Evolutionary conservation across 768 basidiomycete genomes (phyloP).

Genomic region (Phylloporus sp.): DNA sequence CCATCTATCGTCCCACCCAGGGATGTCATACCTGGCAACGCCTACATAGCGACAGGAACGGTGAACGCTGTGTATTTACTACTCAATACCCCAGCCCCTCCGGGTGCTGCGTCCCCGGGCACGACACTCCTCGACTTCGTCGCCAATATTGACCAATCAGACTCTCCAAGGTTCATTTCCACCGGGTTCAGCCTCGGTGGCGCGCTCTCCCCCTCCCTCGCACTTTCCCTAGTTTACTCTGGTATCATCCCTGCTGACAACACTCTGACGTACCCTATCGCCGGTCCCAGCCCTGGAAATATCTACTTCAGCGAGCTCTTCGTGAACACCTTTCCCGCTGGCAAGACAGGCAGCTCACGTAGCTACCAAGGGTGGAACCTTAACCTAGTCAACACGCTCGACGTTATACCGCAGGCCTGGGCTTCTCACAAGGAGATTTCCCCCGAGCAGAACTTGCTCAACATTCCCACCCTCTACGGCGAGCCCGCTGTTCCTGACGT

Average conservation of each 20-base stretch:
- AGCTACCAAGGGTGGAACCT: neutral
- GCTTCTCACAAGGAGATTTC: neutral
- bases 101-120: neutral
- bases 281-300: constrained; percentile 14
- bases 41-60: constrained; percentile 4
- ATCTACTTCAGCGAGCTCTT: neutral
- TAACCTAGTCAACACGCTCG: neutral
- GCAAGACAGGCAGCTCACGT: neutral
- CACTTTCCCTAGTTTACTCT: constrained; percentile 1
- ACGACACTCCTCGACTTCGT: constrained; percentile 4
- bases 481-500: neutral
- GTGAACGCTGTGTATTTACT: neutral
- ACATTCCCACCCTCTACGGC: neutral
- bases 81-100: neutral
- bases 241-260: neutral
- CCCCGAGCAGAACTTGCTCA: neutral
- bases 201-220: constrained; percentile 5
- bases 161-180: neutral
- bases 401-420: neutral
- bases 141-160: neutral
- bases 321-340: neutral
- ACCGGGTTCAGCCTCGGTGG: constrained; percentile 6
- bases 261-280: constrained; percentile 6
- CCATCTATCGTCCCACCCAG: neutral
- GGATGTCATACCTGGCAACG: neutral